A percentile compares a stretch with the other conserved stretches of the same genome.
Conservation (phyloP, 495 filamentous ascomycete species). For the Alectoria sarmentosa region DNA sequence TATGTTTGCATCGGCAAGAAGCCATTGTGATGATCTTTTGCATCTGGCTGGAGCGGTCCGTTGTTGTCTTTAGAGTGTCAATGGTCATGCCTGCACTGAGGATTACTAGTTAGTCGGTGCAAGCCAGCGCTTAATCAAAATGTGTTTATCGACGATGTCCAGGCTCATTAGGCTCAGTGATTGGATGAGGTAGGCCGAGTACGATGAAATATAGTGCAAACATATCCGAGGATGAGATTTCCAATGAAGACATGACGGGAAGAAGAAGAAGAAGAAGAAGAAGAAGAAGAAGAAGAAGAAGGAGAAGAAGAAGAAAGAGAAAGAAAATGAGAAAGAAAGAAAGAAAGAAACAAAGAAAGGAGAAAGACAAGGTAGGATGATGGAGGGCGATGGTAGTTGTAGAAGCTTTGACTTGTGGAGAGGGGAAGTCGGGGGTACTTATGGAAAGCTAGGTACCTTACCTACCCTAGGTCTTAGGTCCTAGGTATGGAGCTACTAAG, state of each 20-base stretch:
- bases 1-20: slow-evolving; percentile 56
- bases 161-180: no score
- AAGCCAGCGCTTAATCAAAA: neutral
- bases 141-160: no score
- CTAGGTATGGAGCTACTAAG: no score
- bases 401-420: neutral
- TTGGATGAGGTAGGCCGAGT: no score
- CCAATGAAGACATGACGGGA: neutral
- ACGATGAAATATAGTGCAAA: neutral
- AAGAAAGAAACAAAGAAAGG: neutral
- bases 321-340: slow-evolving; percentile 36
- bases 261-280: slow-evolving; percentile 35
- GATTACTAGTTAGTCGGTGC: neutral
- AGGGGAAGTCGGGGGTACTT: neutral
- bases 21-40: slow-evolving; percentile 22
- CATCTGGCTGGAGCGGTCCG: slow-evolving; percentile 23
- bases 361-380: neutral
- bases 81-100: neutral
- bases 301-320: neutral
- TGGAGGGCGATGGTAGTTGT: neutral
- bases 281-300: slow-evolving; percentile 5
- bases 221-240: neutral
- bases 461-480: no score
- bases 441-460: neutral
- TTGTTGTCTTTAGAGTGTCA: neutral